Conservation (phyloP, 768 basidiomycete species). For the Tylopilus rubrobrunneus region DNA sequence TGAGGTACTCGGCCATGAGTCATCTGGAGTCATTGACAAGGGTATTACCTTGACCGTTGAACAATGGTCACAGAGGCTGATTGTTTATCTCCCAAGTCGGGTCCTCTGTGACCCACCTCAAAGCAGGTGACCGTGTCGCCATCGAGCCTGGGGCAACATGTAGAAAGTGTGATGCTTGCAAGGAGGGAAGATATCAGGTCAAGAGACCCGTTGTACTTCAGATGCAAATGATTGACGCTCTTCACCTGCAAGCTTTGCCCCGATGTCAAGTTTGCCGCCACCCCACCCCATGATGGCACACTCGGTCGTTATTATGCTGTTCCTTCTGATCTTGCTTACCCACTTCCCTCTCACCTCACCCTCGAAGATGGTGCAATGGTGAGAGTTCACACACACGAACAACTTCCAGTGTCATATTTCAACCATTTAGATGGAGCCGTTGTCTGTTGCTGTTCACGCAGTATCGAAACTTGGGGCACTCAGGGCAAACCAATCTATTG, state of each 20-base stretch:
- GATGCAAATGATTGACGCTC: neutral
- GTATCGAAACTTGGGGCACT: constrained; percentile 74
- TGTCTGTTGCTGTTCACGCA: constrained; percentile 89
- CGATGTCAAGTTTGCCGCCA: constrained; percentile 85
- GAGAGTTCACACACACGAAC: constrained; percentile 6
- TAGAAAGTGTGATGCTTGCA: constrained; percentile 79
- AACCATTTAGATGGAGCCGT: constrained; percentile 76
- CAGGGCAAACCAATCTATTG: constrained; percentile 70
- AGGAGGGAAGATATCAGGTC: constrained; percentile 80
- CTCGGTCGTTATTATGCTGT: constrained; percentile 82
- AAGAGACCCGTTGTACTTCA: constrained; percentile 9
- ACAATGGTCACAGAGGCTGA: neutral
- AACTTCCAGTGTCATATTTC: neutral
- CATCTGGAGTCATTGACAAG: constrained; percentile 72
- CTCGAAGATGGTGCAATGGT: constrained; percentile 97
- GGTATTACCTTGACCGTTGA: constrained; percentile 33
- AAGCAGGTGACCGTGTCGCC: constrained; percentile 83
- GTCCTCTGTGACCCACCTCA: constrained; percentile 66
- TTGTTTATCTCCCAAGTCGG: constrained; percentile 50
- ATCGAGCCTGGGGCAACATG: constrained; percentile 91
- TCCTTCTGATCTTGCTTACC: constrained; percentile 81
- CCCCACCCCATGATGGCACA: constrained; percentile 92
- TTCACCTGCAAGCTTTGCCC: constrained; percentile 62
- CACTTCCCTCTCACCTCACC: constrained; percentile 76
- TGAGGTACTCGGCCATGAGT: constrained; percentile 95